A percentile compares a stretch with the other conserved stretches of the same genome.
phyloP scores from a whole-genome alignment of 139 green algal genomes.

The Penium margaritaceum region DNA sequence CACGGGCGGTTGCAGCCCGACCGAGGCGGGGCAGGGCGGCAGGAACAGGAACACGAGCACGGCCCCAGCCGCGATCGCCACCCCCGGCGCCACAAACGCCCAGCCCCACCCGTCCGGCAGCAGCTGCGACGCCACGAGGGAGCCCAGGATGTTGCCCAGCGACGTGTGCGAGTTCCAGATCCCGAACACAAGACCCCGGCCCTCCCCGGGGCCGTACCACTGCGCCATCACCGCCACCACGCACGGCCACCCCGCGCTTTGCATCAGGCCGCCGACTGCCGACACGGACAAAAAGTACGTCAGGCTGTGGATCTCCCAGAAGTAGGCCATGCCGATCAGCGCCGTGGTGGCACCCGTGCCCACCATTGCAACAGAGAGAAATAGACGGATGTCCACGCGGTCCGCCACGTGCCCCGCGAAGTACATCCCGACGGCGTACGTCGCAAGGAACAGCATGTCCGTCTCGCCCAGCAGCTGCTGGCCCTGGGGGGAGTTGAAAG shows the following conservation, averaged over 20 bases:
- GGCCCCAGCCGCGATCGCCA: constrained; percentile 32
- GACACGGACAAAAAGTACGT: constrained; percentile 71
- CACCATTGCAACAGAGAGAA: constrained; percentile 79
- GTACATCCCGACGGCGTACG: constrained; percentile 87
- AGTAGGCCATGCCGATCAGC: constrained; percentile 75
- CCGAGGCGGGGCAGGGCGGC: constrained; percentile 71
- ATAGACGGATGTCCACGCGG: constrained; percentile 71
- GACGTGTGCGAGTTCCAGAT: constrained; percentile 91
- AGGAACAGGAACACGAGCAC: constrained; percentile 54
- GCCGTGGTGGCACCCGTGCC: constrained; percentile 61
- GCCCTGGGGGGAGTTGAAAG: constrained; percentile 72
- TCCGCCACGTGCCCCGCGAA: constrained; percentile 76
- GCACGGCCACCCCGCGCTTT: constrained; percentile 82
- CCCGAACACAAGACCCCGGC: constrained; percentile 84
- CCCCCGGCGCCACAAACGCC: constrained; percentile 71
- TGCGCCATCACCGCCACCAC: constrained; percentile 90
- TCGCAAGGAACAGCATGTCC: constrained; percentile 78
- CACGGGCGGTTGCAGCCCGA: constrained; percentile 50
- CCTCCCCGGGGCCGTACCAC: constrained; percentile 86
- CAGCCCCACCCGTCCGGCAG: constrained; percentile 75
- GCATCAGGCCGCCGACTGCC: constrained; percentile 68
- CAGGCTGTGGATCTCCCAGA: constrained; percentile 72
- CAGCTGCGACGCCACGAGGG: constrained; percentile 62
- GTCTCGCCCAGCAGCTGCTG: constrained; percentile 69
- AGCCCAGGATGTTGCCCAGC: constrained; percentile 84